Percentiles rank a stretch among this genome's conserved stretches.
These are phyloP conservation scores for Fusarium pseudograminearum DNA, from an alignment of 2,329 filamentous ascomycete species.

Conservation along the genomic window DNA sequence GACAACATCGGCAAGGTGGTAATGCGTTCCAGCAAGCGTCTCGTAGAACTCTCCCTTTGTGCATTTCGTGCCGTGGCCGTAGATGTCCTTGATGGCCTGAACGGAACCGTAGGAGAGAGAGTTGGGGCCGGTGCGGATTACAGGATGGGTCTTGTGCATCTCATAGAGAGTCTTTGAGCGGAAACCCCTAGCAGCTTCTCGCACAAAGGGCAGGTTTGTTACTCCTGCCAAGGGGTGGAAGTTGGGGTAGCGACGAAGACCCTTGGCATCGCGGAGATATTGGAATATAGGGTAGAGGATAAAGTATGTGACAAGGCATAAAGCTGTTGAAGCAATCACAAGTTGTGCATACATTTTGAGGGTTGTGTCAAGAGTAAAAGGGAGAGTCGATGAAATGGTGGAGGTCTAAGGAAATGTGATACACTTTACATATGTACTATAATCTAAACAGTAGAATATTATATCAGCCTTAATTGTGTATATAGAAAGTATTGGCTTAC, in stretches of 20 bases:
- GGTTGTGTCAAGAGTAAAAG: background rate
- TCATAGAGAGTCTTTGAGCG: slow-evolving; percentile 60
- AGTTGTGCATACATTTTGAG: slow-evolving; percentile 40
- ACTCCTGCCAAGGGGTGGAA: slow-evolving; percentile 43
- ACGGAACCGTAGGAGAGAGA: slow-evolving; percentile 44
- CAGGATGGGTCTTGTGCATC: slow-evolving; percentile 58
- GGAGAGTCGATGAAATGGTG: background rate
- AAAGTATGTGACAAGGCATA: slow-evolving; percentile 27
- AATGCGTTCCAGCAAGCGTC: slow-evolving; percentile 60
- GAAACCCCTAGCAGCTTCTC: slow-evolving; percentile 50
- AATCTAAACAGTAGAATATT: background rate
- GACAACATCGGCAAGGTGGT: slow-evolving; percentile 64
- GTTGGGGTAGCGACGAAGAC: slow-evolving; percentile 42
- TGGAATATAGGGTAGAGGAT: slow-evolving; percentile 31
- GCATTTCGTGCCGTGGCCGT: slow-evolving; percentile 61
- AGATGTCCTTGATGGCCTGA: slow-evolving; percentile 52
- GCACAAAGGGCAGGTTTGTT: slow-evolving; percentile 39
- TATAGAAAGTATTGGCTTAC: background rate
- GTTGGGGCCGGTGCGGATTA: slow-evolving; percentile 48
- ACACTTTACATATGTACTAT: slow-evolving; percentile 5
- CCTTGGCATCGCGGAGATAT: slow-evolving; percentile 54
- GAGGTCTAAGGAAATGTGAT: slow-evolving; percentile 5
- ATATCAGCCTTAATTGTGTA: background rate
- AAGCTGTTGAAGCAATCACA: slow-evolving; percentile 20
- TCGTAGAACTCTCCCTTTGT: slow-evolving; percentile 63